Evolutionary conservation across 148 eudicot species (phyloP).

Genomic region (Arctostaphylos glauca): DNA sequence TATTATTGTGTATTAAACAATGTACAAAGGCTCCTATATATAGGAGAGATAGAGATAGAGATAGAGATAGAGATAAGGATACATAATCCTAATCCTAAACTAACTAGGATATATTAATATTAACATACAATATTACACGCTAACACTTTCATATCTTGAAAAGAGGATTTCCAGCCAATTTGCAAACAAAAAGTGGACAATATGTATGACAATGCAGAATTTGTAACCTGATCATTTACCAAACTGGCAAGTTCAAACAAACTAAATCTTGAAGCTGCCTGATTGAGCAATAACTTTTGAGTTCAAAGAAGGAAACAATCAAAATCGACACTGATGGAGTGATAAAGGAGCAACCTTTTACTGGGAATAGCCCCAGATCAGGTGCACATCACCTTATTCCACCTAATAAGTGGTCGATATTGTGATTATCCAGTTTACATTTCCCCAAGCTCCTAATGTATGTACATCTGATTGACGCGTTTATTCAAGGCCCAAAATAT

Average conservation of each 20-base stretch:
- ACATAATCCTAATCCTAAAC: no score
- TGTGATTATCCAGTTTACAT: background rate
- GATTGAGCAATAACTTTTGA: background rate
- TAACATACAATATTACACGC: no score
- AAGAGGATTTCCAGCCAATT: background rate
- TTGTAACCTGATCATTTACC: constrained; percentile 7
- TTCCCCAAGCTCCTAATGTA: background rate
- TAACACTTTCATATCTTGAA: constrained; percentile 1
- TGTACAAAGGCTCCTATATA: no score
- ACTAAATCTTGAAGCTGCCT: background rate
- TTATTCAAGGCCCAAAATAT: background rate
- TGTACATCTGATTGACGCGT: constrained; percentile 10
- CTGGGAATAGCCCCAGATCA: background rate
- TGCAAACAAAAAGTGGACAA: background rate
- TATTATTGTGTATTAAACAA: no score
- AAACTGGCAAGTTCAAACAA: background rate
- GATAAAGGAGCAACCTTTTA: constrained; percentile 1
- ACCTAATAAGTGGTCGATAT: background rate
- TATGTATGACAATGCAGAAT: background rate
- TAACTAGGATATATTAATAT: no score
- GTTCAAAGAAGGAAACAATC: background rate
- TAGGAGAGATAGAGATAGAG: no score
- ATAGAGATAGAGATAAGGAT: no score
- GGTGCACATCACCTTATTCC: background rate
- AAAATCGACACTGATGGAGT: background rate